These are phyloP conservation scores for Fusarium bulbicola DNA, from an alignment of 2,329 filamentous ascomycete genomes.

Conservation along the genomic window DNA sequence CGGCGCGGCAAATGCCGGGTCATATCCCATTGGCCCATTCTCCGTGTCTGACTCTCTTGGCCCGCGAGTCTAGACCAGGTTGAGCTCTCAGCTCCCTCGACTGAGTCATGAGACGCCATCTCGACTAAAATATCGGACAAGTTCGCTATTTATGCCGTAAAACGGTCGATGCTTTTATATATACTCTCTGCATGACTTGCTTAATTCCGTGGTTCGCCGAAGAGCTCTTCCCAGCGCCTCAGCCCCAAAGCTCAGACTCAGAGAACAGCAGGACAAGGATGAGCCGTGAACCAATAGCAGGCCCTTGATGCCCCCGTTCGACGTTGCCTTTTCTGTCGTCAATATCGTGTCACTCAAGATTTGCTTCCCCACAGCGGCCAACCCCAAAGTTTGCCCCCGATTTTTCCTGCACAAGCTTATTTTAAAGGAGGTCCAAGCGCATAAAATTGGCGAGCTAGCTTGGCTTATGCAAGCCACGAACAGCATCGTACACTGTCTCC, in stretches of 20 bases:
- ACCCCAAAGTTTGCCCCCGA: slow-evolving; percentile 18
- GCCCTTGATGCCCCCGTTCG: background rate
- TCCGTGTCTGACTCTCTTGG: slow-evolving; percentile 7
- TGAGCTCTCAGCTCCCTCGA: background rate
- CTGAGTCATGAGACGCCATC: slow-evolving; percentile 1
- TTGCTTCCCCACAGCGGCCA: slow-evolving; percentile 17
- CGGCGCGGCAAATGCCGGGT: background rate
- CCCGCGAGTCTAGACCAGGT: background rate
- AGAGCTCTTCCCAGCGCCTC: background rate
- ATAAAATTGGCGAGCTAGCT: background rate
- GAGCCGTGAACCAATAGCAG: background rate
- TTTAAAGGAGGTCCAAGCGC: background rate
- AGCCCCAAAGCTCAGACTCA: background rate
- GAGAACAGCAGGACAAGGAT: background rate
- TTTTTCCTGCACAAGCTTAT: slow-evolving; percentile 19
- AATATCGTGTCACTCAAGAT: background rate
- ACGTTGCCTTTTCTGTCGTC: background rate
- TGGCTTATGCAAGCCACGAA: background rate
- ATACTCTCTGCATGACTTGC: background rate
- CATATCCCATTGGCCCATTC: slow-evolving; percentile 1
- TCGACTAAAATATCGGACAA: background rate
- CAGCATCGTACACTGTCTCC: background rate
- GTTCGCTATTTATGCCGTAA: background rate
- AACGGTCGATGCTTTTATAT: background rate
- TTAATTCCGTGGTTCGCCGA: background rate